Evolutionary conservation across 805 yeast genomes (phyloP), one percentile per base, ranked within the genome.

Genomic region (Saccharomycopsis sp.): DNA sequence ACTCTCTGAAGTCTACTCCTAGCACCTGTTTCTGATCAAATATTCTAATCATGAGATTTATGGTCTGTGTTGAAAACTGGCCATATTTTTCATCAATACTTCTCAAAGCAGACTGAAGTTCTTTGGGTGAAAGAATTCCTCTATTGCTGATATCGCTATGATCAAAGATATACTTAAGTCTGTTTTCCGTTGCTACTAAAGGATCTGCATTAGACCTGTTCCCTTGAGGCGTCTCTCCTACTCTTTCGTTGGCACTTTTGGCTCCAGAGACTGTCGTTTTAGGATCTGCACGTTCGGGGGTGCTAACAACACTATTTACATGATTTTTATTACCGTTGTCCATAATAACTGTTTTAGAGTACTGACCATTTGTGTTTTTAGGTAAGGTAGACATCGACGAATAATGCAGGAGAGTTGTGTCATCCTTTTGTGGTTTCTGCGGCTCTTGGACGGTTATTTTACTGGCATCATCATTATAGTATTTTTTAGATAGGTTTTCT

Each of bases 1-100:
- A 86, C 69, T 86, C 91, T 55, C 78, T 82, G 64, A 82, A 85
- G 52, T 77, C 74, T 15, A 80, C 71, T 1, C 76, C 71, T 9
- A 77, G 73, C 22, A 73, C 73, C 17, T 72, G 70, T 58, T 75
- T 75, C 53, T 78, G 76, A 64, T 84, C 84, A 68, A 85, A 85
- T 65, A 84, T 69, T 66, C 79, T 78, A 58, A 86, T 79, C 87
- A 86, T 84, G 42, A 86, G 12, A 24, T 38, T 41, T 2, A 17
- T 3, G 19, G n/a, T 24, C 44, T 41, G 38, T 3, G 51, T 20
- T 41, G 56, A 53, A 14, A 38, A 15, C 19, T 53, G 22, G 8
- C 22, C 22, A 19, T 44, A 44, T 17, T 44, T 3, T 12, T 52
- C 44, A 68, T 85, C 89, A 59, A 84, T 84, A 66, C 86, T 86